These are phyloP conservation scores for Boehmeria nivea DNA, from an alignment of 306 rosid genomes.

Conservation along the genomic window DNA sequence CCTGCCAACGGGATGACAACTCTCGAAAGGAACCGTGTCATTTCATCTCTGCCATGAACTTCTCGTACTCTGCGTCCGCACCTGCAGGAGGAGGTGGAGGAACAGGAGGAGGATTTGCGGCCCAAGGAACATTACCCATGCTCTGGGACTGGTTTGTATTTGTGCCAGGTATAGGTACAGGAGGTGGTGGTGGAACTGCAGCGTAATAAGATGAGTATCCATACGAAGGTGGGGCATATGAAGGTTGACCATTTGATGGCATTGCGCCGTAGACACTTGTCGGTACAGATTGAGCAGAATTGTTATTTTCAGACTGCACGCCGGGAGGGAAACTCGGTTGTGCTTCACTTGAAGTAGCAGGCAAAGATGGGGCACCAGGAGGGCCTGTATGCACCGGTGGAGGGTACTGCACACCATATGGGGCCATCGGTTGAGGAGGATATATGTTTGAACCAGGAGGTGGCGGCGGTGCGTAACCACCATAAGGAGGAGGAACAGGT, in stretches of 20 bases:
- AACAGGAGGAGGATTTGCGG: conserved; percentile 51
- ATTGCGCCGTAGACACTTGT: conserved; percentile 57
- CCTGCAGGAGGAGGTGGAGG: conserved; percentile 67
- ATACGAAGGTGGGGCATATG: conserved; percentile 68
- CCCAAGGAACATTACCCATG: too few relatives aligned
- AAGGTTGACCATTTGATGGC: conserved; percentile 60
- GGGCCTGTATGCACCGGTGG: conserved; percentile 54
- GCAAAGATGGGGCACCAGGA: conserved; percentile 82
- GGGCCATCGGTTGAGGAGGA: conserved; percentile 73
- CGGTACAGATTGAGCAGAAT: conserved; percentile 47
- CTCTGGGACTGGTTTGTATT: conserved; percentile 57
- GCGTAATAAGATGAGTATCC: conserved; percentile 76
- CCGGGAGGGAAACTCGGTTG: conserved; percentile 90
- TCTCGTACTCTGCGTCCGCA: conserved; percentile 90
- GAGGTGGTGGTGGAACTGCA: conserved; percentile 78
- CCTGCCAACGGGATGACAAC: conserved; percentile 32
- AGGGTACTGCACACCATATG: conserved; percentile 74
- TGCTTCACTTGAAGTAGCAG: conserved; percentile 53
- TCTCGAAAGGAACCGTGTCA: conserved; percentile 32
- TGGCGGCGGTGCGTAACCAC: conserved; percentile 75
- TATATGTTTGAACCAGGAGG: conserved; percentile 88
- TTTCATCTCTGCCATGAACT: conserved; percentile 97
- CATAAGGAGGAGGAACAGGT: conserved; percentile 73
- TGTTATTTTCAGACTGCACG: conserved; percentile 62
- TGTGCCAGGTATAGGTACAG: conserved; percentile 35